These are phyloP conservation scores for Noccaea caerulescens DNA, from an alignment of 345 rosid species.

Conservation along the genomic window DNA sequence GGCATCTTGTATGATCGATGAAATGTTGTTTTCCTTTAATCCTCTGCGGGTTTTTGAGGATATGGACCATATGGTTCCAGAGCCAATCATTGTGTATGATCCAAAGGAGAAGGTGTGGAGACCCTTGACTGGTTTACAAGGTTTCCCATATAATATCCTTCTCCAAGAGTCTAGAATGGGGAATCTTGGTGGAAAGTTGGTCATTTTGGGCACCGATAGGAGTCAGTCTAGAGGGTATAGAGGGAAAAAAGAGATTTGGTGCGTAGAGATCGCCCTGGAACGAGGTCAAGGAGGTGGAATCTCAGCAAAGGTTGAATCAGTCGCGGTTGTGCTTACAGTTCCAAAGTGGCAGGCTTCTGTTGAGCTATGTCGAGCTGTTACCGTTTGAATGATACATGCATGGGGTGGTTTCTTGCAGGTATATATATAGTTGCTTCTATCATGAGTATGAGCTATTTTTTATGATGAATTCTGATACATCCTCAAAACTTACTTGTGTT, in stretches of 20 bases:
- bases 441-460: neutral
- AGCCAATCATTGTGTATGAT: neutral
- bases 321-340: neutral
- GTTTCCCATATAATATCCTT: neutral
- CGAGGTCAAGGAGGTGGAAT: neutral
- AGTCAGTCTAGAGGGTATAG: no score
- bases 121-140: neutral
- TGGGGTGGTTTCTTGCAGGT: neutral
- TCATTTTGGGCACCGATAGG: neutral
- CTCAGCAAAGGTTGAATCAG: constrained; percentile 7
- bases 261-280: constrained; percentile 2
- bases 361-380: neutral
- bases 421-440: neutral
- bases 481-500: no score
- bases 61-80: neutral
- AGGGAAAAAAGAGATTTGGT: neutral
- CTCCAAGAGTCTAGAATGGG: neutral
- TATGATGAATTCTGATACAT: no score
- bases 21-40: neutral
- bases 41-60: neutral
- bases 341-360: neutral
- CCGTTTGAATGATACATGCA: neutral
- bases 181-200: constrained; percentile 20
- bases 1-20: constrained; percentile 8
- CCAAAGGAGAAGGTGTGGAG: neutral